Conservation (phyloP, 2,329 filamentous ascomycete species). For the Penicillium concentricum region DNA sequence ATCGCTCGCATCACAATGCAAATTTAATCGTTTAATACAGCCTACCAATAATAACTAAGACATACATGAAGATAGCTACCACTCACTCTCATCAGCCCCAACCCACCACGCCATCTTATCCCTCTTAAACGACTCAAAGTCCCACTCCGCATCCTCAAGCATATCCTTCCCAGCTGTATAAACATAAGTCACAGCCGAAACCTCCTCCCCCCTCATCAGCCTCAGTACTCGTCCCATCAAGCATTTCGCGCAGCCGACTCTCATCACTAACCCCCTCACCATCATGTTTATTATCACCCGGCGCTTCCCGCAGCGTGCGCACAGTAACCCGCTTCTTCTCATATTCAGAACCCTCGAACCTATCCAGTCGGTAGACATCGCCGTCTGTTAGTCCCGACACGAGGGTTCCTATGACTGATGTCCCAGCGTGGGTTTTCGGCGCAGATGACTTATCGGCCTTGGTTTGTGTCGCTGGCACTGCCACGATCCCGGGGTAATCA, state of each 20-base stretch:
- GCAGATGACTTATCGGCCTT: background rate
- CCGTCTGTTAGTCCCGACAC: slow-evolving; percentile 75
- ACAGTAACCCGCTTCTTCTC: slow-evolving; percentile 52
- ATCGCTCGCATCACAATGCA: slow-evolving; percentile 12
- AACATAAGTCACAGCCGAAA: slow-evolving; percentile 64
- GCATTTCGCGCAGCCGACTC: slow-evolving; percentile 36
- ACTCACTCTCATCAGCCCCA: slow-evolving; percentile 47
- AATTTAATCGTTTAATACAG: background rate
- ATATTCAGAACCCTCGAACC: slow-evolving; percentile 80
- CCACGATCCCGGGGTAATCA: slow-evolving; percentile 80
- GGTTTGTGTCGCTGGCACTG: background rate
- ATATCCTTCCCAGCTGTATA: slow-evolving; percentile 49
- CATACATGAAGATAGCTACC: slow-evolving; percentile 18
- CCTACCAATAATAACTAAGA: background rate
- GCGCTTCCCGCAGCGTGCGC: slow-evolving; percentile 32
- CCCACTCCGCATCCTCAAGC: slow-evolving; percentile 79
- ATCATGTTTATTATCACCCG: background rate
- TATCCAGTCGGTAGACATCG: slow-evolving; percentile 73
- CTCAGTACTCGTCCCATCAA: slow-evolving; percentile 53
- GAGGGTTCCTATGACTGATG: slow-evolving; percentile 70
- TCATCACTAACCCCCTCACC: slow-evolving; percentile 31
- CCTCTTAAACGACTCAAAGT: slow-evolving; percentile 76
- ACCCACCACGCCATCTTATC: slow-evolving; percentile 69
- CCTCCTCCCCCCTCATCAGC: slow-evolving; percentile 45
- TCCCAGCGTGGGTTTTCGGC: background rate